Evolutionary conservation across 257 asterid species (phyloP), one percentile per base, ranked within the genome.

Genomic region (Solanum tacnaense): DNA sequence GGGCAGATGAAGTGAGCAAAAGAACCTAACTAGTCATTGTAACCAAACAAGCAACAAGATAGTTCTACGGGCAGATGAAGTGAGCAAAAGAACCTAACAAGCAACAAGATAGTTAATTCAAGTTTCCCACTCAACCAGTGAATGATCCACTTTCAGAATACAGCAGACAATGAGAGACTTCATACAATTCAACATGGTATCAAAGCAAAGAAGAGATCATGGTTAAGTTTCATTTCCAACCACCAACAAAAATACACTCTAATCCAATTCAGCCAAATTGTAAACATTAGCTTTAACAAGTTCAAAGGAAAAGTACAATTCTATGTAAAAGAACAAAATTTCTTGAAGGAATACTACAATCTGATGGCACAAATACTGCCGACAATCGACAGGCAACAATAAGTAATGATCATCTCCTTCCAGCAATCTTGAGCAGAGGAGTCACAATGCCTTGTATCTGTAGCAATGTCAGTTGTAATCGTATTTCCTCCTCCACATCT

Each of bases 361-460:
- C 70, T 46, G 68, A 82, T 27, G 70, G 39, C 68, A 56, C 65
- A 81, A 46, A 81, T 46, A 41, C 46, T 25, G 32, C 88, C 29
- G 9, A 68, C n/a, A 38, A 70, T 29, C 10, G 67, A 70, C 49
- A 52, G 46, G 68, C 34, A 60, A 35, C 9, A 31, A 84, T n/a
- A 87, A 46, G 31, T 9, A 56, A 58, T 75, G 13, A 85, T 92
- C 91, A 96, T 86, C 96, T 89, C 90, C 93, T 92, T 29, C 96
- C 96, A 86, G 97, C 95, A 91, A 94, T 95, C 91, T 92, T 96
- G 86, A 97, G 88, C 90, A 97, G 87, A 0, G 99, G 99, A 32
- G 95, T 92, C 78, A 96, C 90, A 10, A 95, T 94, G 25, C 98
- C 99, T 89, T 94, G 98, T 87, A 96, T 91, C 89, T 96, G 98